phyloP scores from a whole-genome alignment of 202 grass and related monocot genomes.

The Dendrocalamus latiflorus region DNA sequence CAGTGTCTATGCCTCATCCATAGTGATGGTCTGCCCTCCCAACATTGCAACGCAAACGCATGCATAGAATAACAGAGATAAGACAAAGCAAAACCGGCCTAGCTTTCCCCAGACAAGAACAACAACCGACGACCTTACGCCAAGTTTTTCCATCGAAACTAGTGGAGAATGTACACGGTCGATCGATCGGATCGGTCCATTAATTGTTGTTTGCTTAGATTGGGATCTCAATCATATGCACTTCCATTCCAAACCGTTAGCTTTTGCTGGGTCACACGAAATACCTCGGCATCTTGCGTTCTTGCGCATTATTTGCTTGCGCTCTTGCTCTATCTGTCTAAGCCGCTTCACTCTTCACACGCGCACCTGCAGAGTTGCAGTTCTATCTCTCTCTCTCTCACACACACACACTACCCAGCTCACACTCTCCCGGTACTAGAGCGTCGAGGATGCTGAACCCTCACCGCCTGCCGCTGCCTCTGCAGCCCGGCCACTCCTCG shows the following conservation, averaged over 20 bases:
- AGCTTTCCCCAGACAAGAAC: background rate
- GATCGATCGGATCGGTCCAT: background rate
- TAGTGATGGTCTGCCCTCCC: background rate
- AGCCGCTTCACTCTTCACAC: background rate
- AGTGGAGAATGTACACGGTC: background rate
- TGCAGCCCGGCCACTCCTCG: constrained; percentile 8
- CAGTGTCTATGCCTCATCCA: background rate
- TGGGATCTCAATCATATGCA: constrained; percentile 13
- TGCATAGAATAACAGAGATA: constrained; percentile 21
- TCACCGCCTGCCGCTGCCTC: constrained; percentile 3
- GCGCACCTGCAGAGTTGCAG: background rate
- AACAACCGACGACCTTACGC: background rate
- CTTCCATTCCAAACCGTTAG: background rate
- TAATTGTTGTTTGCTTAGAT: background rate
- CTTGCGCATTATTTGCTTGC: constrained; percentile 25
- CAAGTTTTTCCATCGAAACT: background rate
- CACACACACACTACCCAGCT: background rate
- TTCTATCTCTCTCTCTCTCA: too few relatives aligned
- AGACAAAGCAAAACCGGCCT: too few relatives aligned
- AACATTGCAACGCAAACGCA: background rate
- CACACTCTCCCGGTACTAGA: background rate
- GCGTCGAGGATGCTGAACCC: constrained; percentile 27
- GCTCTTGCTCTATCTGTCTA: background rate
- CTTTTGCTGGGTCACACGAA: constrained; percentile 23
- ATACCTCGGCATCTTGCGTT: background rate